Evolutionary conservation across 768 basidiomycete genomes (phyloP), one percentile per base, ranked within the genome.

Genomic region (Panus rudis): DNA sequence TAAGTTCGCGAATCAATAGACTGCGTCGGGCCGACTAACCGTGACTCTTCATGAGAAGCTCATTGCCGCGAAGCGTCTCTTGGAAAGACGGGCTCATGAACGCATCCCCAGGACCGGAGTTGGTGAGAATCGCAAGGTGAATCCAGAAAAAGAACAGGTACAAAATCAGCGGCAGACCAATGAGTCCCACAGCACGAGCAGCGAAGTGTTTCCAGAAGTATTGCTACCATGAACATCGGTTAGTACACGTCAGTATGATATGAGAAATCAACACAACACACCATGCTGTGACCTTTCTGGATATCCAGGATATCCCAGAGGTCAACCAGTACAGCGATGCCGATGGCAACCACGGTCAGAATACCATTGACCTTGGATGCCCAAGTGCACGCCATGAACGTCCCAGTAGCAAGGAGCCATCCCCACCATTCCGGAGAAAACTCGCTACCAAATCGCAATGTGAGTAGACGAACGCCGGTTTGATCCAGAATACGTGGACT

Each of bases 41-140:
- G 68, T 93, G 85, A 51, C 90, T 87, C 57, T 90, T 90, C 49
- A 97, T 60, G 44, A 97, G 65, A 64, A 99, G 71, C 56, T 98
- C 92, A 52, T 96, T 99, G 23, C 92, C 92, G 17, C 72, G 63
- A 39, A 99, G 70, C 14, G 92, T 96, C 66, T 98, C 92, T 65
- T 99, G 96, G 79, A 99, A 99, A 4, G 81, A 83, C 5, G 96
- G 93, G 59, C 87, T 92, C 96, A 98, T 98, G 70, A 98, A 99
- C 28, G 74, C 71, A 57, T 98, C 96, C 4, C 96, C 96, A 24
- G 92, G 76, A 20, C 96, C 96, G 10, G 92, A 92, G 51, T 82
- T 75, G 6, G 70, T 86, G 51, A 98, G 79, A 49, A 98, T 72
- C 21, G 83, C 71, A 57, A 99, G 94, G 63, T 99, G 96, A 20